A percentile compares a stretch with the other conserved stretches of the same genome.
Evolutionary conservation across 352 stramenopile genomes (phyloP).

Genomic region (Pilasporangium apinafurcum): DNA sequence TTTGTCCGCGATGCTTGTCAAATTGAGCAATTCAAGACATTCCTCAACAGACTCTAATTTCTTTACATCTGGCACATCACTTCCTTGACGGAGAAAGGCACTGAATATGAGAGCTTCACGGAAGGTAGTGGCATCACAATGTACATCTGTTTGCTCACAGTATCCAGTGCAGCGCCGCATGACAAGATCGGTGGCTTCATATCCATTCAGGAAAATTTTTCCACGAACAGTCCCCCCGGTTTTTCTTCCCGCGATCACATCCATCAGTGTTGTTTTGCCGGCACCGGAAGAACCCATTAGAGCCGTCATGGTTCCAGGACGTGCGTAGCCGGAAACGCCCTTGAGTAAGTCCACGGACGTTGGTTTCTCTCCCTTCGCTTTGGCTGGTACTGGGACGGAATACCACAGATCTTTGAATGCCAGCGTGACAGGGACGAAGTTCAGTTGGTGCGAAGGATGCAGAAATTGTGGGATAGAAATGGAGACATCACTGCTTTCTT

Average conservation of each 20-base stretch:
- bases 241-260: slow-evolving; percentile 90
- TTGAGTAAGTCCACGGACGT: slow-evolving; percentile 35
- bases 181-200: slow-evolving; percentile 20
- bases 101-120: slow-evolving; percentile 85
- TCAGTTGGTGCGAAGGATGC: slow-evolving; percentile 45
- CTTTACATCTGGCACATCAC: slow-evolving; percentile 11
- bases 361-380: slow-evolving; percentile 16
- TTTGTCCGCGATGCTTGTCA: slow-evolving; percentile 18
- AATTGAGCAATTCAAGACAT: slow-evolving; percentile 17
- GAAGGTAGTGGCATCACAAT: slow-evolving; percentile 81
- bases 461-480: slow-evolving; percentile 36
- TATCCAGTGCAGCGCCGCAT: slow-evolving; percentile 29
- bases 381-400: slow-evolving; percentile 11
- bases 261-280: slow-evolving; percentile 90
- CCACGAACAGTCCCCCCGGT: slow-evolving; percentile 69
- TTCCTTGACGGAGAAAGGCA: slow-evolving; percentile 51
- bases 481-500: neutral
- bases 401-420: slow-evolving; percentile 39
- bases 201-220: slow-evolving; percentile 81
- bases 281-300: slow-evolving; percentile 55
- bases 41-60: slow-evolving; percentile 25
- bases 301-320: slow-evolving; percentile 36
- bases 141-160: slow-evolving; percentile 81
- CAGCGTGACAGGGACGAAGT: slow-evolving; percentile 24
- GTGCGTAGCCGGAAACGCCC: slow-evolving; percentile 25